Evolutionary conservation across 768 basidiomycete genomes (phyloP), one percentile per base, ranked within the genome.

Genomic region (Melanogaster broomeanus): DNA sequence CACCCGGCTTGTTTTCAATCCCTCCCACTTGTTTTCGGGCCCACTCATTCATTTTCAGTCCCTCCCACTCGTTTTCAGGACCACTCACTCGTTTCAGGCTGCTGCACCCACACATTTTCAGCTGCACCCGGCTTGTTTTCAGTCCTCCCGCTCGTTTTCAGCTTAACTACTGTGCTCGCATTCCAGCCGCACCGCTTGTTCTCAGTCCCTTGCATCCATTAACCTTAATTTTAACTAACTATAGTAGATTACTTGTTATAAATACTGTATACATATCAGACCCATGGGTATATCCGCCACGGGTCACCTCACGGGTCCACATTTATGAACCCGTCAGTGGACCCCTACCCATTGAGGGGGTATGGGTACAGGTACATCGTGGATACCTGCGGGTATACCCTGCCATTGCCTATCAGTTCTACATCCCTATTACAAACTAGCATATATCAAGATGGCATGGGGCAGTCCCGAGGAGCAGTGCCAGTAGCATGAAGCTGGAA

Each of bases 351-450:
- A 30, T 30, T 30, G 8, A 9, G 30, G 7, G 11, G 18, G 38
- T 39, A 19, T 21, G 19, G 21, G 39, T 40, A 40, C 15, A 15
- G 39, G 39, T 40, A 40, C 15, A 11, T 24, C 39, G 11, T 15
- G 9, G 15, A 24, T 40, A 40, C 39, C 39, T 10, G 4, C 11
- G 21, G 21, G 21, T 40, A 22, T 40, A 40, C 39, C 39, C 39
- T 40, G 21, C 22, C 16, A 38, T 21, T 38, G 37, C 37, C 37
- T 38, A 34, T n/a, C n/a, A 30, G 30, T 8, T 27, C 4, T 27
- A 30, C 30, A 30, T 30, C 10, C 7, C 6, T 72, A 69, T 42
- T 71, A 60, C 54, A 71, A 72, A n/a, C 52, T 70, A 0, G 22
- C 42, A 0, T 72, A 67, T 49, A 64, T 66, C 6, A n/a, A 61